Evolutionary conservation across 2,329 filamentous ascomycete genomes (phyloP), one percentile per base, ranked within the genome.

Genomic region (Aspergillus fijiensis): DNA sequence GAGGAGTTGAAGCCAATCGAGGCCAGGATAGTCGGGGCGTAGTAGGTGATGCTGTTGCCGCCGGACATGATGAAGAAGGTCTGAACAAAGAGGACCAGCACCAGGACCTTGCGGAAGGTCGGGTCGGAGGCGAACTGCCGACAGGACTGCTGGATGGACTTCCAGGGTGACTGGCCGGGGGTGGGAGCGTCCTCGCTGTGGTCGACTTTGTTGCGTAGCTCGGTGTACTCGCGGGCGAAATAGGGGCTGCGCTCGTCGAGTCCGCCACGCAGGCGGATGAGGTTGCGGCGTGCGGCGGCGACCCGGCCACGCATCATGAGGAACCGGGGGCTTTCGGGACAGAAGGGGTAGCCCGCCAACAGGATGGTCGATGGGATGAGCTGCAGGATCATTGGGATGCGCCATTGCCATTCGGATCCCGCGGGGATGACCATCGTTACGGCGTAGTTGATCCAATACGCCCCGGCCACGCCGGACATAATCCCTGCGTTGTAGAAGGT

Each of bases 31-130:
- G 65, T 63, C 0, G 66, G 63, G 1, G 66, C 63, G 27, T 69
- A 69, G 51, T 69, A 69, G 2, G 67, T 69, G 48, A 69, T 69
- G 16, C 63, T 66, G 48, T 69, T 69, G 12, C 65, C 65, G 1
- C 65, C 67, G 7, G 52, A 61, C 61, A 69, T 72, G 61, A 69
- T 68, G 51, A 70, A 66, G 60, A 72, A 75, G 3, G 67, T 69
- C 47, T 70, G 66, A 25, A 71, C 67, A n/a, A 72, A 50, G 2
- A 63, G 64, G 19, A 72, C 69, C 33, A 69, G 64, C 7, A 70
- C 55, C 25, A 74, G 67, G 52, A 69, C 55, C 23, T 68, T 67
- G 5, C 73, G 68, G 6, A 66, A 69, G 2, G 63, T 47, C 0
- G 55, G 19, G 39, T 65, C 50, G 1, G 56, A 48, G 39, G 61